Conservation (phyloP, 371 early-diverging fungal genomes). For the Ordospora pajunii region DNA sequence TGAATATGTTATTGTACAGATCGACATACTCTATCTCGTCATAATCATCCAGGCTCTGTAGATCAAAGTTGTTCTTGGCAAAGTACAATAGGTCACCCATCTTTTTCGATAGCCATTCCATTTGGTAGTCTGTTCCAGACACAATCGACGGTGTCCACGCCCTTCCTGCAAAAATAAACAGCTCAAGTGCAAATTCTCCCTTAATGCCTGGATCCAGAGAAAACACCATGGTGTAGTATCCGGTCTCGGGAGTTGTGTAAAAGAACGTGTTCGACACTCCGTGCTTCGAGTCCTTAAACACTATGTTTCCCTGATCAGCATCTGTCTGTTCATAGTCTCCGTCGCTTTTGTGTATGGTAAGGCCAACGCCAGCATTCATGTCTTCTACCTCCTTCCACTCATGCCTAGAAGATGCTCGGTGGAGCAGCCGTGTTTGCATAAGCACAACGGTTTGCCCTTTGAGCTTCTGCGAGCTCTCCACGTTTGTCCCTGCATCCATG, state of each 20-base stretch:
- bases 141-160: slow-evolving; percentile 48
- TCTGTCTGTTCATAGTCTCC: slow-evolving; percentile 19
- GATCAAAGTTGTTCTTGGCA: slow-evolving; percentile 48
- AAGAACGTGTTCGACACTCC: slow-evolving; percentile 45
- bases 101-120: slow-evolving; percentile 42
- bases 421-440: slow-evolving; percentile 5
- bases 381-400: slow-evolving; percentile 20
- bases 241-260: slow-evolving; percentile 36
- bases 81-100: slow-evolving; percentile 42
- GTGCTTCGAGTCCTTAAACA: slow-evolving; percentile 41
- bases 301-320: slow-evolving; percentile 6
- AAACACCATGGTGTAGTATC: slow-evolving; percentile 42
- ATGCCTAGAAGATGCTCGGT: neutral
- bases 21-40: slow-evolving; percentile 44
- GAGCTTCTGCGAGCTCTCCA: slow-evolving; percentile 16
- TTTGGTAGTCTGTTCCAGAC: slow-evolving; percentile 54
- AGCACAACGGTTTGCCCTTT: slow-evolving; percentile 37
- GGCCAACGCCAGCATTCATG: neutral
- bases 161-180: slow-evolving; percentile 47
- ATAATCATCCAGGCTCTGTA: slow-evolving; percentile 40
- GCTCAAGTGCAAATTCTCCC: slow-evolving; percentile 33
- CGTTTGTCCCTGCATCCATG: neutral
- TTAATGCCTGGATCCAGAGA: slow-evolving; percentile 8
- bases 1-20: slow-evolving; percentile 42
- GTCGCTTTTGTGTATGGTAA: slow-evolving; percentile 21